Evolutionary conservation across 345 rosid genomes (phyloP).

Genomic region (Turnera subulata): DNA sequence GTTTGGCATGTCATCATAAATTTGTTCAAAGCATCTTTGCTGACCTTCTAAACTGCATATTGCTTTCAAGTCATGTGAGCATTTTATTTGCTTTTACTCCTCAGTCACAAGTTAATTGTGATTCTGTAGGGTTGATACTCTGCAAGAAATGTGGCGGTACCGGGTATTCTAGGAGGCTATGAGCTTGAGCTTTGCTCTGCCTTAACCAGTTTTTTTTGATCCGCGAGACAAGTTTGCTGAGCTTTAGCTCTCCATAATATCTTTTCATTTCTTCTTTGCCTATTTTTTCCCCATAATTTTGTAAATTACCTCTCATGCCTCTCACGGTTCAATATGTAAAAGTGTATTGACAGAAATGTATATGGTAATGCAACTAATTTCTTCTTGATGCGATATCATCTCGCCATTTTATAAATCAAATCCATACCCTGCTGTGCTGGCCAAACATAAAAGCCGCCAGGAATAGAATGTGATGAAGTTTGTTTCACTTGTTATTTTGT

Average conservation of each 20-base stretch:
- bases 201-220: slow-evolving; percentile 10
- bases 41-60: not conserved
- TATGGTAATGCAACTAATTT: slow-evolving; percentile 18
- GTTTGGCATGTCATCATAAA: slow-evolving; percentile 1
- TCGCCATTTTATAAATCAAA: not conserved
- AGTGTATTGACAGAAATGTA: slow-evolving; percentile 10
- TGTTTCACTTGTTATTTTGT: not conserved
- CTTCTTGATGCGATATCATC: not conserved
- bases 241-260: slow-evolving; percentile 16
- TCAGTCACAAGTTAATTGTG: not conserved
- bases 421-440: slow-evolving; percentile 3
- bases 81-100: not conserved
- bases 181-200: slow-evolving; percentile 18
- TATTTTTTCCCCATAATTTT: not conserved
- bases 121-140: slow-evolving; percentile 47
- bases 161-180: slow-evolving; percentile 62
- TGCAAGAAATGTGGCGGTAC: slow-evolving; percentile 77
- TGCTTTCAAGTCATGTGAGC: not conserved
- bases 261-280: not conserved
- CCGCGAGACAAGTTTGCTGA: slow-evolving; percentile 8
- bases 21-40: not conserved
- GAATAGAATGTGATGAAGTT: not conserved
- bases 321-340: slow-evolving; percentile 1
- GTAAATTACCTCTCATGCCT: not conserved
- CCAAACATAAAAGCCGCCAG: too few species aligned